phyloP scores from a whole-genome alignment of 176 grass and related monocot genomes.

The Dendrocalamus sinicus region DNA sequence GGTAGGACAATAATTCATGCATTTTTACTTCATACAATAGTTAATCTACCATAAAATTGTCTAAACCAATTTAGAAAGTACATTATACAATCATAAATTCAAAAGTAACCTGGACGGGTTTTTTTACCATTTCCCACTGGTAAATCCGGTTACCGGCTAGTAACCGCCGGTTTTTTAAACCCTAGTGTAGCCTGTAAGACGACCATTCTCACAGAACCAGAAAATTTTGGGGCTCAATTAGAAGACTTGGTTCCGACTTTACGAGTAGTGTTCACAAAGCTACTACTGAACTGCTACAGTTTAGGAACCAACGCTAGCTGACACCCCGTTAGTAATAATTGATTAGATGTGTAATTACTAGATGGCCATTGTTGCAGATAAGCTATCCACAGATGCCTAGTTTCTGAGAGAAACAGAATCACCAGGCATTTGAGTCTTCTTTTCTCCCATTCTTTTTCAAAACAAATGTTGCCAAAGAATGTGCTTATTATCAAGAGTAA shows the following conservation, averaged over 20 bases:
- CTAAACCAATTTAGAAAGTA: too few relatives aligned
- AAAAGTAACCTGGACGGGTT: too few relatives aligned
- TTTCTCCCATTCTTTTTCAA: neutral
- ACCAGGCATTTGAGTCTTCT: neutral
- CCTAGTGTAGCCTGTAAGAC: neutral
- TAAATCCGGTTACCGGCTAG: too few relatives aligned
- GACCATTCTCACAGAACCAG: neutral
- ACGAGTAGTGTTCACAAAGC: neutral
- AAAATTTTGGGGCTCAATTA: neutral
- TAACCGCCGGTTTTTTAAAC: too few relatives aligned
- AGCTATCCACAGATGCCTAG: neutral
- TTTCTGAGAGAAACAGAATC: neutral
- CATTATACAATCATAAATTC: too few relatives aligned
- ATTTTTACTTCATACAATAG: too few relatives aligned
- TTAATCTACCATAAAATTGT: too few relatives aligned
- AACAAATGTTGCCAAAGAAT: neutral
- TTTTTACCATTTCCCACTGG: too few relatives aligned
- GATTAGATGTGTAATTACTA: neutral
- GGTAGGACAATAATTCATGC: too few relatives aligned
- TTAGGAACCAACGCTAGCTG: neutral
- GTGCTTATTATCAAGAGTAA: neutral
- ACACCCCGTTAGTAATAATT: neutral
- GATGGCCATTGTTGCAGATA: neutral
- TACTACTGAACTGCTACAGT: neutral
- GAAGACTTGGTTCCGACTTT: neutral